phyloP scores from a whole-genome alignment of 495 filamentous ascomycete genomes.

The Xylaria castorea region DNA sequence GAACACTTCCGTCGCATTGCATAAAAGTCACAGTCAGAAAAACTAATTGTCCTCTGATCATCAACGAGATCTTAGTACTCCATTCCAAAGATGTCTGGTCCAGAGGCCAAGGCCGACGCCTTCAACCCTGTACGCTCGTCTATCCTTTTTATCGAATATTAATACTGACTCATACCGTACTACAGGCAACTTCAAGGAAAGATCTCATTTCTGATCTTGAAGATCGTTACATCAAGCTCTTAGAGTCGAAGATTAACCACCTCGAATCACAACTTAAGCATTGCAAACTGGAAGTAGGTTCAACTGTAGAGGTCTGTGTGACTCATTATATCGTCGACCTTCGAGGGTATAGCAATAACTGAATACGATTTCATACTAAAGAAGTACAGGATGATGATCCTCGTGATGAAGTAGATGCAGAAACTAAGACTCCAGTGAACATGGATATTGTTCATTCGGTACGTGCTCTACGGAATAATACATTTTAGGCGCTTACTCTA shows the following conservation, averaged over 20 bases:
- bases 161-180: not conserved
- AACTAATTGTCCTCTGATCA: not conserved
- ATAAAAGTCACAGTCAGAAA: not conserved
- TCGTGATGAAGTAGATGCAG: not conserved
- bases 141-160: not conserved
- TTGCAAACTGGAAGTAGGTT: not conserved
- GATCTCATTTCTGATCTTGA: constrained; percentile 1
- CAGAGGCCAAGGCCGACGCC: not conserved
- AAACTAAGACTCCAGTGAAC: not conserved
- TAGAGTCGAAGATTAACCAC: not conserved
- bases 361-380: not conserved
- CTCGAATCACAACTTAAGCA: constrained; percentile 5
- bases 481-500: not conserved
- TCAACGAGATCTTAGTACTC: not conserved
- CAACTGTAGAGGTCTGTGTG: not conserved
- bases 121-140: not conserved
- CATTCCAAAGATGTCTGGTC: not conserved
- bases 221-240: constrained; percentile 14
- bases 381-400: not conserved
- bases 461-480: not conserved
- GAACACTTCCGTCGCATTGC: not conserved
- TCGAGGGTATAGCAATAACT: not conserved
- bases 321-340: not conserved
- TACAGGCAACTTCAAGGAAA: constrained; percentile 1
- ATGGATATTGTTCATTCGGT: not conserved